Conservation (phyloP, 2,329 filamentous ascomycete genomes). For the Diaporthe ilicicola region DNA sequence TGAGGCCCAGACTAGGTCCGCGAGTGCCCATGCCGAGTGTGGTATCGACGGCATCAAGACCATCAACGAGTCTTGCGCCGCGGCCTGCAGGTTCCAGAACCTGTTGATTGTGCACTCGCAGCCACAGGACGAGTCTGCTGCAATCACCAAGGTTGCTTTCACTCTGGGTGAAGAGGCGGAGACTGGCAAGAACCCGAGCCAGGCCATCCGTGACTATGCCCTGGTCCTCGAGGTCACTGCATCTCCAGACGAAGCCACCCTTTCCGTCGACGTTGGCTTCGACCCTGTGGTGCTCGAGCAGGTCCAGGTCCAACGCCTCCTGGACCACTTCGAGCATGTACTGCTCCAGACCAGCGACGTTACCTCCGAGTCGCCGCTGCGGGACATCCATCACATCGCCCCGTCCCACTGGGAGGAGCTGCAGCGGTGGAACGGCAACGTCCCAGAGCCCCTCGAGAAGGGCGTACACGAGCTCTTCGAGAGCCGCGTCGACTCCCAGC, state of each 20-base stretch:
- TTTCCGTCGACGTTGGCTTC: neutral
- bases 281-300: slow-evolving; percentile 1
- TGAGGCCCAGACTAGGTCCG: neutral
- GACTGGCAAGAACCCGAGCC: neutral
- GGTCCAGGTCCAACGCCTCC: slow-evolving; percentile 19
- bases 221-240: neutral
- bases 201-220: neutral
- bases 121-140: neutral
- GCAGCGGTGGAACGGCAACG: slow-evolving; percentile 4
- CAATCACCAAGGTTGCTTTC: neutral
- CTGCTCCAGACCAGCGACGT: neutral
- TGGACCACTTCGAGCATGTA: slow-evolving; percentile 16
- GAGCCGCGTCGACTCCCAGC: neutral
- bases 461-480: slow-evolving; percentile 7
- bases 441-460: neutral
- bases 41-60: neutral
- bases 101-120: neutral
- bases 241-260: neutral
- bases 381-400: slow-evolving; percentile 4
- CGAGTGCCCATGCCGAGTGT: neutral
- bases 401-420: neutral
- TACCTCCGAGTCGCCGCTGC: neutral
- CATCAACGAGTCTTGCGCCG: neutral
- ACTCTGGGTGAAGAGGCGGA: neutral
- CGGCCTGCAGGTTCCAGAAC: slow-evolving; percentile 2